Conservation (phyloP, 2,329 filamentous ascomycete genomes). For the Pseudogymnoascus sp. region DNA sequence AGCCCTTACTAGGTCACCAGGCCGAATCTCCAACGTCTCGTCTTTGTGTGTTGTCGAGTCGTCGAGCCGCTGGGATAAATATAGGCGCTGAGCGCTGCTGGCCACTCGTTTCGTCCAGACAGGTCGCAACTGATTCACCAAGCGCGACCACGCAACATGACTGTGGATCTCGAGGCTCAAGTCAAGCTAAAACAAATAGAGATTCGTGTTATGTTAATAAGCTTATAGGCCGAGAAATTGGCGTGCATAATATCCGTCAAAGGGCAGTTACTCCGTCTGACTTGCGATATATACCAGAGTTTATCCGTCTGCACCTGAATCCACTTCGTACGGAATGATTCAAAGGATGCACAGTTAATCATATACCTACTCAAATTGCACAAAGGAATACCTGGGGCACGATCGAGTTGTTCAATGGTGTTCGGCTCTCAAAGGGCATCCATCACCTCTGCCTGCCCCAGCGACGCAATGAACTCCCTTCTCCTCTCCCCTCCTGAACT, state of each 20-base stretch:
- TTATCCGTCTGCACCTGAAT: not conserved
- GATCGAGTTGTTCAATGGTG: not conserved
- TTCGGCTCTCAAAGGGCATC: not conserved
- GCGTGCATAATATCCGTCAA: not conserved
- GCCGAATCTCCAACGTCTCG: not conserved
- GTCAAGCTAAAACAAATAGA: not conserved
- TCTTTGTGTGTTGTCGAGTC: not conserved
- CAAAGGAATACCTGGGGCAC: not conserved
- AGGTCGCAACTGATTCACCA: not conserved
- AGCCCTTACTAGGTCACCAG: not conserved
- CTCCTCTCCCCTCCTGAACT: not conserved
- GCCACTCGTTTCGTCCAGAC: not conserved
- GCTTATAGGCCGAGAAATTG: not conserved
- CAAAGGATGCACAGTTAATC: not conserved
- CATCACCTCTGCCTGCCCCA: not conserved
- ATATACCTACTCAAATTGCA: not conserved
- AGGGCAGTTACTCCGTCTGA: not conserved
- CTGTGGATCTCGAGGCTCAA: not conserved
- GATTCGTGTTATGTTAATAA: not conserved
- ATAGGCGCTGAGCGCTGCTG: not conserved
- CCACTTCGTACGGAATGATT: not conserved
- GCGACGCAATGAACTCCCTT: not conserved
- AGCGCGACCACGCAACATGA: not conserved
- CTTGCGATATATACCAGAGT: not conserved
- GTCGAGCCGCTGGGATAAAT: not conserved